Conservation (phyloP, 169 alveolate genomes). For the Ophryocystis elektroscirrha region DNA sequence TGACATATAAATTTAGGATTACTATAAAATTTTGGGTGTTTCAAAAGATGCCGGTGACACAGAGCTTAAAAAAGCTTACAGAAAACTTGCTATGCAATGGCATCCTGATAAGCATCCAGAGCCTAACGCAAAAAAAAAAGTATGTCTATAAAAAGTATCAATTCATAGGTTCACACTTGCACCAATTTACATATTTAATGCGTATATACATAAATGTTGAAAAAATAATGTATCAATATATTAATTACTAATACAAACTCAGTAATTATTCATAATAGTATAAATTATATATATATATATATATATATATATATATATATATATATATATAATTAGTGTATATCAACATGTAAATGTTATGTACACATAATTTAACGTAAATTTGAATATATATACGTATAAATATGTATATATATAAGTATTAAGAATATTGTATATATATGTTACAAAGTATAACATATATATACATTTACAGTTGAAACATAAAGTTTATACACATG, state of each 20-base stretch:
- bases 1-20: no score
- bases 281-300: background rate
- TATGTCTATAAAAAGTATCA: no score
- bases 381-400: slow-evolving; percentile 45
- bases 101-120: background rate
- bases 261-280: background rate
- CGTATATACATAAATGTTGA: background rate
- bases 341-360: slow-evolving; percentile 43
- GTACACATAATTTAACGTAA: slow-evolving; percentile 23
- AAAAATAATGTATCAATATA: background rate
- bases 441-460: background rate
- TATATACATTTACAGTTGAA: slow-evolving; percentile 14
- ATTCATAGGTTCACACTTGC: no score
- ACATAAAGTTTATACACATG: slow-evolving; percentile 20
- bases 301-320: background rate
- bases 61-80: no score
- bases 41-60: no score
- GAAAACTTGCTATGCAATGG: no score
- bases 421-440: no score
- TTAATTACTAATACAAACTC: background rate
- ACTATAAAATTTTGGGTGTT: no score
- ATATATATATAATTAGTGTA: background rate
- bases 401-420: no score
- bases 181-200: background rate
- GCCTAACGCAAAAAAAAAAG: background rate